phyloP scores from a whole-genome alignment of 208 protist species.

The Blechomonas ayalai region DNA sequence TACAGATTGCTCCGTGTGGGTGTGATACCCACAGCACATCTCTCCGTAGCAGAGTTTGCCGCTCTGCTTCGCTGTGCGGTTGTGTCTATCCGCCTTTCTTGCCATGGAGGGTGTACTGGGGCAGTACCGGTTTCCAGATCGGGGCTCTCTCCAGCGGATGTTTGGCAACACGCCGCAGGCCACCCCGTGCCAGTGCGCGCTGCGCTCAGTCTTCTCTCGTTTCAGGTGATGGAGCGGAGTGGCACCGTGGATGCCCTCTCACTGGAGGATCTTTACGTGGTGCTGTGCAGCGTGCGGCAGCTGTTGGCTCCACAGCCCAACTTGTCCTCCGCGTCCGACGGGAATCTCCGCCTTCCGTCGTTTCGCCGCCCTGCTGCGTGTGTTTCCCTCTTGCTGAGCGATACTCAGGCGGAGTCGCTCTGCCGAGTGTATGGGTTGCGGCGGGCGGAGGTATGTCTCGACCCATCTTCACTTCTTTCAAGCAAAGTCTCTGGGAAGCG shows the following conservation, averaged over 20 bases:
- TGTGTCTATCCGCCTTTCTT: conserved; percentile 3
- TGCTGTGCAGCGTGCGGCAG: conserved; percentile 37
- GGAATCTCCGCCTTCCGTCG: conserved; percentile 1
- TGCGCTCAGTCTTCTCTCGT: conserved; percentile 45
- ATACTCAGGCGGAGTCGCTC: conserved; percentile 15
- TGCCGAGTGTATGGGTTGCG: conserved; percentile 14
- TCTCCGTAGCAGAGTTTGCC: conserved; percentile 47
- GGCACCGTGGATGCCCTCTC: conserved; percentile 23
- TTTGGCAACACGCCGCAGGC: conserved; percentile 38
- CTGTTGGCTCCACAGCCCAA: conserved; percentile 2
- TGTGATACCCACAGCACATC: conserved; percentile 26
- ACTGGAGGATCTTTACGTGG: conserved; percentile 62
- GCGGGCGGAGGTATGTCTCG: not conserved
- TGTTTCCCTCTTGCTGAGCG: not conserved
- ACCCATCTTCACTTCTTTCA: not conserved
- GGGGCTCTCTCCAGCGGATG: conserved; percentile 50
- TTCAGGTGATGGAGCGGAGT: conserved; percentile 35
- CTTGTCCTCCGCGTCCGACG: not conserved
- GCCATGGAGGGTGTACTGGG: too few relatives aligned
- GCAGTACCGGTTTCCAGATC: too few relatives aligned
- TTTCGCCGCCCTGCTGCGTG: conserved; percentile 8
- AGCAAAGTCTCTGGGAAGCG: not conserved
- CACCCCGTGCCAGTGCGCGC: conserved; percentile 31
- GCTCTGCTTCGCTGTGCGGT: conserved; percentile 33
- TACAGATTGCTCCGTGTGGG: conserved; percentile 33